A percentile compares a stretch with the other conserved stretches of the same genome.
Conservation (phyloP, 192 early-diverging fungal species). For the Rhizophagus clarus region DNA sequence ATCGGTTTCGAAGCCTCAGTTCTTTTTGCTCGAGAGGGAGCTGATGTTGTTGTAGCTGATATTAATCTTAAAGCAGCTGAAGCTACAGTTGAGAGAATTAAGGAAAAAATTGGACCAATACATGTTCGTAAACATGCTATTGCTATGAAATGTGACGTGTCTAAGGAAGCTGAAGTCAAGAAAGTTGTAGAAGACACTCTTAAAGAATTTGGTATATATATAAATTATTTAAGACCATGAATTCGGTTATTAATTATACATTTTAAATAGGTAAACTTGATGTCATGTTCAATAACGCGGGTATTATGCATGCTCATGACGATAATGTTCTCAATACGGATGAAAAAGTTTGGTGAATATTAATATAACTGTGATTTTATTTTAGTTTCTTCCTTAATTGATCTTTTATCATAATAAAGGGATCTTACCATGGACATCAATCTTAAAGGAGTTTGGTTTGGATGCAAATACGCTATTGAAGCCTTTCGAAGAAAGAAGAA, state of each 20-base stretch:
- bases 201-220: conserved; percentile 61
- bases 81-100: conserved; percentile 57
- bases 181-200: conserved; percentile 67
- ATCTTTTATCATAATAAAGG: conserved; percentile 40
- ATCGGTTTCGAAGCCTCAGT: conserved; percentile 76
- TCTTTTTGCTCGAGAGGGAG: conserved; percentile 80
- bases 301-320: conserved; percentile 81
- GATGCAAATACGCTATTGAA: conserved; percentile 80
- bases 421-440: conserved; percentile 78
- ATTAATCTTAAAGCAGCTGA: conserved; percentile 65
- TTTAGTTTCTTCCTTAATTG: not conserved
- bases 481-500: conserved; percentile 57
- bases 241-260: not conserved
- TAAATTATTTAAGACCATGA: not conserved
- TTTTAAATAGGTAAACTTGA: conserved; percentile 66
- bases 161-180: conserved; percentile 73
- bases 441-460: conserved; percentile 89
- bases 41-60: conserved; percentile 76
- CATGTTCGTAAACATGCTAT: conserved; percentile 48
- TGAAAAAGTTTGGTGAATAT: conserved; percentile 76
- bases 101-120: conserved; percentile 40
- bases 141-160: conserved; percentile 68
- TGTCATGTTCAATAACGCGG: conserved; percentile 87
- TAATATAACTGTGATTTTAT: conserved; percentile 3
- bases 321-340: conserved; percentile 77